phyloP scores from a whole-genome alignment of 78 protist genomes.

The Chrysochromulina tobinii region DNA sequence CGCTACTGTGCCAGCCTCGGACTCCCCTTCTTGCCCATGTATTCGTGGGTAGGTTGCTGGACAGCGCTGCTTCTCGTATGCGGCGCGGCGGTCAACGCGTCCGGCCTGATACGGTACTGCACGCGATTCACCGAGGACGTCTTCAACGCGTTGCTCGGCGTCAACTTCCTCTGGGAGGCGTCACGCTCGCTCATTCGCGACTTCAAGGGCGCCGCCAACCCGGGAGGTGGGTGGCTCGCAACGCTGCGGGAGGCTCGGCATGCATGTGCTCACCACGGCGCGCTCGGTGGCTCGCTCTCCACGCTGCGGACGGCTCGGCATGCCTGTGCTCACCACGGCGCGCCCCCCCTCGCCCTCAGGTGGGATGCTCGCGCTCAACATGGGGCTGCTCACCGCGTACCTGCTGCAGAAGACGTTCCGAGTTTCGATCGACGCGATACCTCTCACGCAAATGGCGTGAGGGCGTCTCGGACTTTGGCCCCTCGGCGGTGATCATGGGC shows the following conservation, averaged over 20 bases:
- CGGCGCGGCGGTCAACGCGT: not conserved
- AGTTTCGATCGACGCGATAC: not conserved
- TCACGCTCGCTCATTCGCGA: not conserved
- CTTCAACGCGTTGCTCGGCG: not conserved
- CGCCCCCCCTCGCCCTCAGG: no score
- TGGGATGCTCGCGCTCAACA: not conserved
- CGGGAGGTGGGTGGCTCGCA: not conserved
- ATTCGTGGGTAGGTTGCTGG: not conserved
- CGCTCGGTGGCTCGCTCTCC: no score
- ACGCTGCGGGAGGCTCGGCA: no score
- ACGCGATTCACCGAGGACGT: slow-evolving; percentile 32
- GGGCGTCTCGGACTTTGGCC: not conserved
- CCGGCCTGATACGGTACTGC: slow-evolving; percentile 20
- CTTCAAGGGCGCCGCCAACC: not conserved
- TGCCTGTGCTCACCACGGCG: no score
- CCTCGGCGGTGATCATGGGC: not conserved
- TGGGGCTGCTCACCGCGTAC: not conserved
- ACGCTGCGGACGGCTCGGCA: no score
- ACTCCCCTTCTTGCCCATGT: slow-evolving; percentile 8
- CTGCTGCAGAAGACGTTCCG: not conserved
- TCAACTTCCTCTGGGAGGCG: slow-evolving; percentile 6
- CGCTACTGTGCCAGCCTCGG: not conserved
- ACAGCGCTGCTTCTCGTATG: not conserved
- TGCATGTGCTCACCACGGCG: no score
- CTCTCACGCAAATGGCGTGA: not conserved